Evolutionary conservation across 371 early-diverging fungal species (phyloP).

Genomic region (Rhizomucor pusillus): DNA sequence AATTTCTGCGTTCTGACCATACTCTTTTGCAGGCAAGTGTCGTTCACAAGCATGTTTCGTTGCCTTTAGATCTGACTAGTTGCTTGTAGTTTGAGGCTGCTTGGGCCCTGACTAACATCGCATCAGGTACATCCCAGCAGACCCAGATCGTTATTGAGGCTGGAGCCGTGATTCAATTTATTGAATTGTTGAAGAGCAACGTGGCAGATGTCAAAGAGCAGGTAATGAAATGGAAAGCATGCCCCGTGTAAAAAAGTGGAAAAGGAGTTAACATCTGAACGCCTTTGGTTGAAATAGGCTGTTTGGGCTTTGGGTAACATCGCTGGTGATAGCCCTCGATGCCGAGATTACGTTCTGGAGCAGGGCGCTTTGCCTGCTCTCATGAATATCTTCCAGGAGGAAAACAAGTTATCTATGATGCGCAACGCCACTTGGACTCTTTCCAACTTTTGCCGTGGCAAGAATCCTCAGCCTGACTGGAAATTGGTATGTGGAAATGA

Average conservation of each 20-base stretch:
- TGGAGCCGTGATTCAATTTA: conserved; percentile 92
- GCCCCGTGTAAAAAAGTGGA: not conserved
- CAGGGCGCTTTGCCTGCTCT: conserved; percentile 86
- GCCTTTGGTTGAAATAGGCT: conserved; percentile 56
- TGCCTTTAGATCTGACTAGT: not conserved
- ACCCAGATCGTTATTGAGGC: conserved; percentile 92
- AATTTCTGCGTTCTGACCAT: conserved; percentile 81
- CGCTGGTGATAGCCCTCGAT: conserved; percentile 97
- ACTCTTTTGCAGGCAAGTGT: conserved; percentile 79
- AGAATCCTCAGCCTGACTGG: conserved; percentile 97
- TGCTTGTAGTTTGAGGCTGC: conserved; percentile 94
- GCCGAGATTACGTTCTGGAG: conserved; percentile 92
- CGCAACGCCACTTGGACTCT: conserved; percentile 99
- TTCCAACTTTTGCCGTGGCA: conserved; percentile 98
- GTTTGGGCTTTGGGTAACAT: conserved; percentile 99
- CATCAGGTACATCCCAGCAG: conserved; percentile 96
- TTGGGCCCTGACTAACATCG: conserved; percentile 99
- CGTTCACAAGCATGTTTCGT: not conserved
- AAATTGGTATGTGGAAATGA: conserved; percentile 47
- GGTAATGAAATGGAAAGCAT: conserved; percentile 33
- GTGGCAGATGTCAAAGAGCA: conserved; percentile 96
- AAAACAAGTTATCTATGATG: conserved; percentile 91
- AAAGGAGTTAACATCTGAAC: not conserved
- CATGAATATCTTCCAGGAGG: conserved; percentile 77
- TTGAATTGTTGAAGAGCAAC: conserved; percentile 83